These are phyloP conservation scores for Arthrobotrys entomopaga DNA, from an alignment of 2,329 filamentous ascomycete genomes.

Conservation along the genomic window DNA sequence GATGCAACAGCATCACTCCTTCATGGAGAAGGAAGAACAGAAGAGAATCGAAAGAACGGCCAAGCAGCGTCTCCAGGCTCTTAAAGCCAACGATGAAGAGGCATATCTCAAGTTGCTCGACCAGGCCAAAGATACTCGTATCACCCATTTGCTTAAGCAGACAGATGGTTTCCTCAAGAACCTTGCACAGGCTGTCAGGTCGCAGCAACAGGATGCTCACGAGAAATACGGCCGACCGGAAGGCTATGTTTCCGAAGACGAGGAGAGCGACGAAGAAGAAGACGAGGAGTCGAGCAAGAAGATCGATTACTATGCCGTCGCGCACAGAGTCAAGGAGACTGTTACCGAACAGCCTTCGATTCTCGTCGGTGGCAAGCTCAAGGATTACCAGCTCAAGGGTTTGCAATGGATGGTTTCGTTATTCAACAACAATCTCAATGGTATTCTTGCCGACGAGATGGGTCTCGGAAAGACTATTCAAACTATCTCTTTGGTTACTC, in stretches of 20 bases:
- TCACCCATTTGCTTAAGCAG: constrained; percentile 94
- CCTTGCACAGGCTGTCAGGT: constrained; percentile 91
- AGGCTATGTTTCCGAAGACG: constrained; percentile 67
- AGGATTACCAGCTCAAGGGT: constrained; percentile 98
- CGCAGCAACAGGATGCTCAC: constrained; percentile 85
- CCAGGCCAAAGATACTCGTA: constrained; percentile 98
- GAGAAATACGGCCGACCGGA: constrained; percentile 76
- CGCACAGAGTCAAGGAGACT: constrained; percentile 93
- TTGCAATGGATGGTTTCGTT: constrained; percentile 99
- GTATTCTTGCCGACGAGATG: constrained; percentile 99
- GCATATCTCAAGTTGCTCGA: constrained; percentile 97
- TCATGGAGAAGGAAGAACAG: constrained; percentile 99
- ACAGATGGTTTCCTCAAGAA: constrained; percentile 98
- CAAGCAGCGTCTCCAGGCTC: constrained; percentile 97
- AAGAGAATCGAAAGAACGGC: constrained; percentile 97
- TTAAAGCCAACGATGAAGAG: constrained; percentile 99
- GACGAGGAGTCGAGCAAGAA: constrained; percentile 75
- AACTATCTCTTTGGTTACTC: constrained; percentile 96
- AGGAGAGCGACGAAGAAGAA: constrained; percentile 74
- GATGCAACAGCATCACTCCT: constrained; percentile 89
- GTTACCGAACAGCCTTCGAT: constrained; percentile 84
- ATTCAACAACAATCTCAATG: constrained; percentile 99
- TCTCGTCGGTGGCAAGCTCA: constrained; percentile 88
- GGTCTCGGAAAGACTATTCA: constrained; percentile 99
- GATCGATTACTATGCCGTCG: constrained; percentile 98